Conservation (phyloP, 2,329 filamentous ascomycete species). For the Cordyceps cicadae region DNA sequence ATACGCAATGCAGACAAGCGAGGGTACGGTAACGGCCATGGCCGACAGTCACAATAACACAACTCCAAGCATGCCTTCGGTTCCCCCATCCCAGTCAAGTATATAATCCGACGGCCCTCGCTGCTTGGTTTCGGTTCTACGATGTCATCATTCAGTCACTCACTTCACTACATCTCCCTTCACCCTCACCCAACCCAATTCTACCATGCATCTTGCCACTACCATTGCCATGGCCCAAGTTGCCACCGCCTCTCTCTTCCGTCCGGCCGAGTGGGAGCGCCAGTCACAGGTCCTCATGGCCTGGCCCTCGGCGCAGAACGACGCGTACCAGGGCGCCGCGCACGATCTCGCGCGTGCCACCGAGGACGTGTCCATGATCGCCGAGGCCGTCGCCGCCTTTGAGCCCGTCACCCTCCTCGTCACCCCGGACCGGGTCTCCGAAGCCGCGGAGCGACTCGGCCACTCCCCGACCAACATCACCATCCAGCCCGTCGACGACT, state of each 20-base stretch:
- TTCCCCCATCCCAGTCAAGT: not conserved
- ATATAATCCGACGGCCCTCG: not conserved
- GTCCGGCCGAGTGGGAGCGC: conserved; percentile 9
- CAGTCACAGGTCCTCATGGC: conserved; percentile 7
- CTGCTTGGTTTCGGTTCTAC: not conserved
- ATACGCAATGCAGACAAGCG: not conserved
- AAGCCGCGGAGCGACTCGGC: conserved; percentile 11
- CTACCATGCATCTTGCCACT: not conserved
- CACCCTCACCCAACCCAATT: no score
- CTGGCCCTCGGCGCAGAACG: conserved; percentile 4
- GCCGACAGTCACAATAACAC: not conserved
- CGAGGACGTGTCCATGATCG: conserved; percentile 19
- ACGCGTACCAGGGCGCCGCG: conserved; percentile 2
- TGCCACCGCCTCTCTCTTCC: not conserved
- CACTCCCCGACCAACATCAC: not conserved
- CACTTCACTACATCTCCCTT: not conserved
- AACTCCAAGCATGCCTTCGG: not conserved
- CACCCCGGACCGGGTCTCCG: conserved; percentile 9
- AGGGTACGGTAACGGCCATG: not conserved
- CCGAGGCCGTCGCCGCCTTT: conserved; percentile 19
- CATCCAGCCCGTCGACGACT: conserved; percentile 5
- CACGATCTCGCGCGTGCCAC: conserved; percentile 10
- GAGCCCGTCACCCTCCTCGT: conserved; percentile 19
- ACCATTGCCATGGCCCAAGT: conserved; percentile 1
- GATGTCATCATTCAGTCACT: not conserved